phyloP scores from a whole-genome alignment of 2,329 filamentous ascomycete species.

The Myriosclerotinia curreyana region DNA sequence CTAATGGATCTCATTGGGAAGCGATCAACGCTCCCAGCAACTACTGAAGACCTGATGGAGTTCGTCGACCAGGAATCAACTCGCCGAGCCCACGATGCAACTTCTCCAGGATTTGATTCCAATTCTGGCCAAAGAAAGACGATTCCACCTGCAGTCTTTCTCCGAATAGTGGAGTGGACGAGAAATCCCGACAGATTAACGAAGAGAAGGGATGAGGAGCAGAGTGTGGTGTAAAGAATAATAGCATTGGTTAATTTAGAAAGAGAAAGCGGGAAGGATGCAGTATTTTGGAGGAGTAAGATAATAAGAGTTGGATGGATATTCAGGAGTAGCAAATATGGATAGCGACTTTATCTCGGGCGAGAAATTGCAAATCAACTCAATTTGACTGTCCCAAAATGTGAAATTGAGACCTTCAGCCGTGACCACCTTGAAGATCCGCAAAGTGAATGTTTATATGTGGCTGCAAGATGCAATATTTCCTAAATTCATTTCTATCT shows the following conservation, averaged over 20 bases:
- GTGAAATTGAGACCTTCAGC: neutral
- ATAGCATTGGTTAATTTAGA: neutral
- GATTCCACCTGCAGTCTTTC: neutral
- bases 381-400: neutral
- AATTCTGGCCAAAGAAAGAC: neutral
- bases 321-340: neutral
- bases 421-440: neutral
- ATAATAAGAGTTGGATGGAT: neutral
- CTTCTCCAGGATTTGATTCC: neutral
- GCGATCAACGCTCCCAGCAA: neutral
- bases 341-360: neutral
- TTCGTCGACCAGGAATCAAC: conserved; percentile 12
- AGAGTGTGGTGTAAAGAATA: too few relatives aligned
- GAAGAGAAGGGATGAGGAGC: neutral
- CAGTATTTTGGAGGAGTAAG: too few relatives aligned
- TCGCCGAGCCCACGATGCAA: neutral
- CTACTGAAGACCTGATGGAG: neutral
- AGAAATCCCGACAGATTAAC: neutral
- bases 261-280: neutral
- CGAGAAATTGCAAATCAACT: neutral
- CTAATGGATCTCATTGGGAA: conserved; percentile 2
- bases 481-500: neutral
- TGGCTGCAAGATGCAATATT: neutral
- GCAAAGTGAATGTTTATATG: neutral
- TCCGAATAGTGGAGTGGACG: neutral